A percentile compares a stretch with the other conserved stretches of the same genome.
phyloP scores from a whole-genome alignment of 257 asterid species.

The Rhazya stricta region DNA sequence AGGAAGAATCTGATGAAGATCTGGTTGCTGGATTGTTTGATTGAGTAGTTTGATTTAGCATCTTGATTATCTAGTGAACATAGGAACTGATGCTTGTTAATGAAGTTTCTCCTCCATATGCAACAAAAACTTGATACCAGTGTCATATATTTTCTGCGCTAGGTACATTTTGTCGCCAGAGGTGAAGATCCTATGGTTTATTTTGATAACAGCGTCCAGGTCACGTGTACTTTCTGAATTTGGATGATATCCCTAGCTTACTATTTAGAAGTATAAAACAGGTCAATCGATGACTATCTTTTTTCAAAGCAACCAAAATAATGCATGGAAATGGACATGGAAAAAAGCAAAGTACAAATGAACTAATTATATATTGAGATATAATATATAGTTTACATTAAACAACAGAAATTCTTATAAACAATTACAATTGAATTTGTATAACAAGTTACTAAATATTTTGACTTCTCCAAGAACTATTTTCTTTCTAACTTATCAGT shows the following conservation, averaged over 20 bases:
- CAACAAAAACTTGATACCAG: not conserved
- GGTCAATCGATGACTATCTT: not conserved
- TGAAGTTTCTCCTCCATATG: too few species aligned
- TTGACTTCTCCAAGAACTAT: not conserved
- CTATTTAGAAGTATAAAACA: not conserved
- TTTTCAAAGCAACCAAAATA: too few species aligned
- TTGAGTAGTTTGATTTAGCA: constrained; percentile 8
- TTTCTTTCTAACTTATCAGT: not conserved
- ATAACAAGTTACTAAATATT: not conserved
- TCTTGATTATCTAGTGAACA: not conserved
- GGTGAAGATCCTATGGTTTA: not conserved
- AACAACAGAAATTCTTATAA: not conserved
- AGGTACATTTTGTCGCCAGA: not conserved
- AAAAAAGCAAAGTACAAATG: not conserved
- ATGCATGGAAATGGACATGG: not conserved
- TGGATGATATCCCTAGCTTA: not conserved
- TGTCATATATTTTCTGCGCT: not conserved
- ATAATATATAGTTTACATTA: not conserved
- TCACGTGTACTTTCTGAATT: not conserved
- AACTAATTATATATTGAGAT: not conserved
- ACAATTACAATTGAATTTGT: not conserved
- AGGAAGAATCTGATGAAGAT: constrained; percentile 30
- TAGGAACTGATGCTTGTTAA: not conserved
- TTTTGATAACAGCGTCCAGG: not conserved
- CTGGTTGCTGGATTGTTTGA: constrained; percentile 23